phyloP scores from a whole-genome alignment of 768 basidiomycete species.

The Xerocomellus dryophilus region DNA sequence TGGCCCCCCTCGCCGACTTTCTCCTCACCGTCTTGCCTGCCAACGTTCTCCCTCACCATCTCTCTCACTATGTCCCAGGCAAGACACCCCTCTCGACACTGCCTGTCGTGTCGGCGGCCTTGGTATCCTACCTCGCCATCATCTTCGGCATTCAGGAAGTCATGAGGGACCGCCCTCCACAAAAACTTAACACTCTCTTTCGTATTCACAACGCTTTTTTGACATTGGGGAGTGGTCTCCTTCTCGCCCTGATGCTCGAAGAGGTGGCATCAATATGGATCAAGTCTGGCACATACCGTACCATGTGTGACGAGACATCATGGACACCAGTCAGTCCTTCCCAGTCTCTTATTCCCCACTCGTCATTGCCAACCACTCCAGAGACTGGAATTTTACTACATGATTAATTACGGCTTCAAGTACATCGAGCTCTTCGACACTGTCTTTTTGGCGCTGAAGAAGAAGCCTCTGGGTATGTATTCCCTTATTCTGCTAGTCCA shows the following conservation, averaged over 20 bases:
- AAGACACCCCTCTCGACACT: constrained; percentile 58
- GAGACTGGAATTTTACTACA: constrained; percentile 95
- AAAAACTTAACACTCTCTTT: constrained; percentile 79
- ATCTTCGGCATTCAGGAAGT: constrained; percentile 82
- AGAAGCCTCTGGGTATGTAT: constrained; percentile 87
- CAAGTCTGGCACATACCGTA: constrained; percentile 68
- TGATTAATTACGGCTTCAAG: constrained; percentile 99
- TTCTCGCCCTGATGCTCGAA: constrained; percentile 87
- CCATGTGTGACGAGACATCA: constrained; percentile 70
- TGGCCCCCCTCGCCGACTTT: constrained; percentile 74
- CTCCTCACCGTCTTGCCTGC: constrained; percentile 57
- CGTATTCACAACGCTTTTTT: constrained; percentile 90
- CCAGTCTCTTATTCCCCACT: background rate
- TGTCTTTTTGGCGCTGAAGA: constrained; percentile 95
- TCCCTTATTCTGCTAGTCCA: background rate
- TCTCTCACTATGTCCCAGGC: constrained; percentile 52
- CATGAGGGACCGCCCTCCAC: constrained; percentile 76
- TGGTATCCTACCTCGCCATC: constrained; percentile 80
- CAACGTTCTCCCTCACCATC: constrained; percentile 35
- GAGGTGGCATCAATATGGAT: constrained; percentile 81
- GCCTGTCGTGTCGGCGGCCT: constrained; percentile 62
- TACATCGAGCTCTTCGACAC: constrained; percentile 97
- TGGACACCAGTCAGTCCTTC: constrained; percentile 79
- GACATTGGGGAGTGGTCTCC: constrained; percentile 75
- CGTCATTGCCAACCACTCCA: constrained; percentile 29